Base-by-base conservation (phyloP, 148 eudicot species). In the Polygonum aviculare region DNA sequence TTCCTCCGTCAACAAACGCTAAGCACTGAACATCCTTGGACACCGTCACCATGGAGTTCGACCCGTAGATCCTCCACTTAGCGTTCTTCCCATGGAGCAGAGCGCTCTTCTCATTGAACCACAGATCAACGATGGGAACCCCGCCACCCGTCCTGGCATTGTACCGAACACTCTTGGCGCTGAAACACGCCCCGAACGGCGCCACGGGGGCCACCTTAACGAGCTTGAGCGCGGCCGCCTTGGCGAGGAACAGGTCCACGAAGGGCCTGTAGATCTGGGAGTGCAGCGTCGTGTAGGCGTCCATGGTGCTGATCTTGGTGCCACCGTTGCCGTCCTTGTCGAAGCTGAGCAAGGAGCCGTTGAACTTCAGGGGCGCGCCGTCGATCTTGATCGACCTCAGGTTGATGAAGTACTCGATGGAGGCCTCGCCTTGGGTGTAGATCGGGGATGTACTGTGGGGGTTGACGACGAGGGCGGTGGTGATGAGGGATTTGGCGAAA, bases 41-140 rank as follows among this genome's bases (percentile, higher is more conserved):
- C 15, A 88, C 82, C 41, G 59, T 74, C 63, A 82, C 75, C 86
- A 88, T 90, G 0, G 90, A 86, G 63, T 90, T 90, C 0, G 82
- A 80, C 0, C 86, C 88, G 36, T 77, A 84, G n/a, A 87, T 80
- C 44, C 82, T 84, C 89, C 90, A 86, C 54, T 73, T 76, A 0
- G 78, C 78, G 16, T 70, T 41, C 77, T 79, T 72, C 15, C 69
- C 74, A 54, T 79, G 73, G 57, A 63, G 35, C 14, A 39, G 22
- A 36, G 36, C 78, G 44, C 86, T 79, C 69, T 73, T 74, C 45
- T 74, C 80, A 12, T 85, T 73, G 36, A 85, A 35, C 38, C 84
- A 76, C 75, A 72, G 44, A 70, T 87, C 86, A 48, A 87, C 79
- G 0, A 69, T 2, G 0, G 88, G 87, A 67, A 87, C 83, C 0